A percentile compares a stretch with the other conserved stretches of the same genome.
phyloP scores from a whole-genome alignment of 164 flowering plant genomes.

The Annona cherimola region DNA sequence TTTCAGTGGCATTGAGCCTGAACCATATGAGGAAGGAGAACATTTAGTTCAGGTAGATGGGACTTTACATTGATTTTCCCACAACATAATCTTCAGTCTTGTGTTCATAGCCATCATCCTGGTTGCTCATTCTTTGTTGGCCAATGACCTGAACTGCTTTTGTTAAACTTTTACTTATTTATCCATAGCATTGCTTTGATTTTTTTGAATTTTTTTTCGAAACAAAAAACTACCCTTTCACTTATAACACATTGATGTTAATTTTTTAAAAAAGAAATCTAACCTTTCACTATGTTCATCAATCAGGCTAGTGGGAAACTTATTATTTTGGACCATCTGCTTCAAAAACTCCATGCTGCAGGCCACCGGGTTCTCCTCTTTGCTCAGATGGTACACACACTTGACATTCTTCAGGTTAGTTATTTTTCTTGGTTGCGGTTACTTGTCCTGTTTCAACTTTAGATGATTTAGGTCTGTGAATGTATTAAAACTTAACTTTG shows the following conservation, averaged over 20 bases:
- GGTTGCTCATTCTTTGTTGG: too few relatives aligned
- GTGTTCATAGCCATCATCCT: background rate
- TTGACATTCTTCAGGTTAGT: slow-evolving; percentile 88
- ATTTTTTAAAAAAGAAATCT: slow-evolving; percentile 1
- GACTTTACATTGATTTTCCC: slow-evolving; percentile 2
- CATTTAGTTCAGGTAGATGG: slow-evolving; percentile 81
- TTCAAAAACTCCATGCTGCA: slow-evolving; percentile 54
- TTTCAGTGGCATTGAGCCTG: slow-evolving; percentile 96
- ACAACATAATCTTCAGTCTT: background rate
- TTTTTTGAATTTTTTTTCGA: background rate
- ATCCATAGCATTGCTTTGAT: background rate
- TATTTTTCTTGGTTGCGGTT: background rate
- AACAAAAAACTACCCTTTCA: background rate
- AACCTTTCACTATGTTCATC: slow-evolving; percentile 3
- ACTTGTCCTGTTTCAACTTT: background rate
- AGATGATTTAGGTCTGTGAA: background rate
- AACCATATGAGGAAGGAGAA: slow-evolving; percentile 95
- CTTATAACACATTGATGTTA: background rate
- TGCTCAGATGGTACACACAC: slow-evolving; percentile 94
- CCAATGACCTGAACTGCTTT: too few relatives aligned
- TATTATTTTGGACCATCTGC: slow-evolving; percentile 69
- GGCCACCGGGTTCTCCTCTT: slow-evolving; percentile 88
- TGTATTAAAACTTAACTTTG: background rate
- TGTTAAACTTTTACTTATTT: too few relatives aligned
- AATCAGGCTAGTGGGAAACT: slow-evolving; percentile 94